Base-by-base conservation (phyloP, 139 green algal genomes). In the Gonium pectorale region DNA sequence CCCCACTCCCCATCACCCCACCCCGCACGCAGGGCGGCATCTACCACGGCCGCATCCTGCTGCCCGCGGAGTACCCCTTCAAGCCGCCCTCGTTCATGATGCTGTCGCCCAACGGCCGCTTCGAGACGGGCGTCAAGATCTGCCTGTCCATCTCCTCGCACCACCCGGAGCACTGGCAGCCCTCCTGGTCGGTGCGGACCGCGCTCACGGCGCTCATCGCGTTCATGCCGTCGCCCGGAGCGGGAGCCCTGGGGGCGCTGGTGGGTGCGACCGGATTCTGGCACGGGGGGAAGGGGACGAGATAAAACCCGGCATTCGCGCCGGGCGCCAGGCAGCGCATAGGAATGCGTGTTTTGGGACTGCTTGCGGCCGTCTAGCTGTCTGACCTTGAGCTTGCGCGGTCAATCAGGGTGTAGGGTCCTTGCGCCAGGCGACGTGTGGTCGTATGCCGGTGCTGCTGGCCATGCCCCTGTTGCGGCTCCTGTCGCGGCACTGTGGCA, bases 81-180 rank as follows among this genome's bases (percentile, higher is more conserved):
- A 99, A 99, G 74, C 98, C 98, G 19, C 98, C 98, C 5, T 91
- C 93, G 0, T 99, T 99, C 90, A 92, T 94, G 83, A 96, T 99
- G 91, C 92, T 99, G 38, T 97, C 96, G 21, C 95, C 96, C 29
- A 98, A 91, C 66, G 98, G 98, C 3, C 89, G 98, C 27, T 99
- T 99, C 87, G 95, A 99, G 85, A 95, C 91, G 2, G 67, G 87
- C 29, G 81, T 89, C 17, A 97, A 95, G 88, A 98, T 99, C 68
- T 99, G 97, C 89, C 89, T 99, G 17, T 98, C 93, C 80, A 99
- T 99, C 80, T 98, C 96, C 37, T 94, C 89, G 1, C 94, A 99
- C 86, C 98, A 99, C 86, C 97, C 97, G 13, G 97, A 99, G 91
- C 94, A 97, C 77, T 99, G 98, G 98, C 97, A 99, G 92, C 98